A percentile compares a stretch with the other conserved stretches of the same genome.
Conservation (phyloP, 306 rosid species). For the Medicago arabica region DNA sequence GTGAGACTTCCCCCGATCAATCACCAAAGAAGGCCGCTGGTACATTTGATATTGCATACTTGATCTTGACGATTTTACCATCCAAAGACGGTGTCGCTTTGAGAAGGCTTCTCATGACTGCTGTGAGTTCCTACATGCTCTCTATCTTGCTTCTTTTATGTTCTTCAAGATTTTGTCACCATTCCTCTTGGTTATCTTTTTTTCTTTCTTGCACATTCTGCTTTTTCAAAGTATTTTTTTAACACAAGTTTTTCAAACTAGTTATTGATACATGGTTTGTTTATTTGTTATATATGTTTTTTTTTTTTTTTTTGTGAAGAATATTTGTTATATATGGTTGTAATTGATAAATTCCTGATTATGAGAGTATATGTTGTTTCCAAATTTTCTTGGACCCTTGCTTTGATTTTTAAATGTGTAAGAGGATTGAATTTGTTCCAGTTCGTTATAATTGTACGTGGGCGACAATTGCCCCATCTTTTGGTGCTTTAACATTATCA, state of each 20-base stretch:
- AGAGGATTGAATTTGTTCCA: too few species aligned
- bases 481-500: too few species aligned
- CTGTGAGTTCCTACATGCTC: conserved; percentile 63
- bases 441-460: too few species aligned
- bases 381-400: background rate
- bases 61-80: conserved; percentile 74
- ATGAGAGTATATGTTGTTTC: conserved; percentile 13
- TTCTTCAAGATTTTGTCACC: conserved; percentile 26
- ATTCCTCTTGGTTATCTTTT: conserved; percentile 22
- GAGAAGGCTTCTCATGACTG: conserved; percentile 96
- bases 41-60: conserved; percentile 64
- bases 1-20: conserved; percentile 50
- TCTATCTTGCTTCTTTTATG: conserved; percentile 3
- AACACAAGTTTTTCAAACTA: background rate
- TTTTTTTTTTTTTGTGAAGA: too few species aligned
- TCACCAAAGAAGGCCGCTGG: conserved; percentile 47
- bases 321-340: background rate
- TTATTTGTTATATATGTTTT: conserved; percentile 4
- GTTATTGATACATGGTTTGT: conserved; percentile 4
- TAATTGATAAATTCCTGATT: conserved; percentile 25
- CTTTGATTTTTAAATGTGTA: background rate
- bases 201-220: background rate
- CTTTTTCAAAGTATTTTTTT: conserved; percentile 3
- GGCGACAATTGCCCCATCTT: too few species aligned
- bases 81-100: conserved; percentile 87